Evolutionary conservation across 306 rosid species (phyloP), one percentile per base, ranked within the genome.

Genomic region (Fragaria vesca): DNA sequence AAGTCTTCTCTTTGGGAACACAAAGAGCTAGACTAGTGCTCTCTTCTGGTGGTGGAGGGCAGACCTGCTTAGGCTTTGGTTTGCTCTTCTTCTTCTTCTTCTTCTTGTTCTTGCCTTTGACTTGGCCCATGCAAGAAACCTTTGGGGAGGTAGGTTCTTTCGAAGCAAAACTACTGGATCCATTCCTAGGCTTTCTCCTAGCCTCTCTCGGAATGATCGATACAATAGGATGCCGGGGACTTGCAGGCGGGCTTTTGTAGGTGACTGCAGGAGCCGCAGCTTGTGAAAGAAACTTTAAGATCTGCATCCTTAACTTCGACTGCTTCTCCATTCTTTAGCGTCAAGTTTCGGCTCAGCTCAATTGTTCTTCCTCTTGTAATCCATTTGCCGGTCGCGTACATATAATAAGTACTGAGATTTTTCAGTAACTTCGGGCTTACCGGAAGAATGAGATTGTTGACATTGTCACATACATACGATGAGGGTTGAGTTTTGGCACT

Each of bases 61-160:
- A 6, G 45, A 34, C 74, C 47, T 9, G 74, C 12, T 74, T 61
- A 46, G 48, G 24, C 42, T 62, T 72, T 47, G 58, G 55, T 76
- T 16, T 42, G 46, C 32, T 71, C 69, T 28, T 74, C 77, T 78
- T 83, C 8, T 30, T 34, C 36, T 36, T 81, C 69, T 28, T 74
- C 78, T 78, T 83, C 8, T 30, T 38, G 6, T 38, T 81, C 66
- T 76, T 83, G 74, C 62, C 4, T 52, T 79, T 54, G n/a, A 90
- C 88, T n/a, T 85, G 86, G 3, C 91, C 93, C 54, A 88, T 85
- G 84, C 93, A 90, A 3, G 96, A 83, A 20, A 90, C 93, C 78
- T 85, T 87, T 0, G 93, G 93, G 5, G 93, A 90, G 0, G 85
- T 21, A 4, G 93, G 96, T 28, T 90, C 91, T 70, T 40, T 71